A percentile compares a stretch with the other conserved stretches of the same genome.
Conservation (phyloP, 768 basidiomycete species). For the Cubamyces sp. region DNA sequence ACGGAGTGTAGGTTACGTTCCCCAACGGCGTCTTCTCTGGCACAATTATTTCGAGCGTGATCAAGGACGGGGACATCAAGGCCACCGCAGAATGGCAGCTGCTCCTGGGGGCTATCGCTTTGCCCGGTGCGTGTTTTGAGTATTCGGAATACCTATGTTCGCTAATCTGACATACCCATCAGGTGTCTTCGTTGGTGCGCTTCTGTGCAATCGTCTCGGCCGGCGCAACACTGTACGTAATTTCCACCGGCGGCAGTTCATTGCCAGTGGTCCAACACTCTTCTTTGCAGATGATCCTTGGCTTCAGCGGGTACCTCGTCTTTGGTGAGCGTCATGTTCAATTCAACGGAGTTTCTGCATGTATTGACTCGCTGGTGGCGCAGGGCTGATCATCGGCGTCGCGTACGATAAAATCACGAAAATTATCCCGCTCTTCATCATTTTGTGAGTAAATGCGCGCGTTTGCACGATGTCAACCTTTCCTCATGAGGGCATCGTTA, state of each 20-base stretch:
- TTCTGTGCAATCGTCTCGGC: constrained; percentile 56
- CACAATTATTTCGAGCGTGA: constrained; percentile 69
- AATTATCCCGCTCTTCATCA: constrained; percentile 65
- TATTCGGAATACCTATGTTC: constrained; percentile 25
- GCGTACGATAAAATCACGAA: constrained; percentile 65
- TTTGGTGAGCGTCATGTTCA: constrained; percentile 47
- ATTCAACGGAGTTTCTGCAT: neutral
- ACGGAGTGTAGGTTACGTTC: constrained; percentile 58
- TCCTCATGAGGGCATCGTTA: constrained; percentile 29
- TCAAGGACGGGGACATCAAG: constrained; percentile 57
- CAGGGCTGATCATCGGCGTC: constrained; percentile 61
- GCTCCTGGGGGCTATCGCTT: constrained; percentile 60
- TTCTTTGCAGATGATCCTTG: constrained; percentile 58
- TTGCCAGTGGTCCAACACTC: neutral
- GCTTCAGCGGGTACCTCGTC: constrained; percentile 69
- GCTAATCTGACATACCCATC: constrained; percentile 14
- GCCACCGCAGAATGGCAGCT: constrained; percentile 71
- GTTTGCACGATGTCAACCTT: neutral
- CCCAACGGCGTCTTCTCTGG: constrained; percentile 74
- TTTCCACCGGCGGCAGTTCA: neutral
- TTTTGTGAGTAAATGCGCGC: constrained; percentile 52
- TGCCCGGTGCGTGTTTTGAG: constrained; percentile 54
- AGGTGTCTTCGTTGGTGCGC: constrained; percentile 40
- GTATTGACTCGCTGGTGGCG: constrained; percentile 4
- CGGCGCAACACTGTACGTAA: constrained; percentile 57